phyloP scores from a whole-genome alignment of 2,329 filamentous ascomycete genomes.

The Moelleriella libera region DNA sequence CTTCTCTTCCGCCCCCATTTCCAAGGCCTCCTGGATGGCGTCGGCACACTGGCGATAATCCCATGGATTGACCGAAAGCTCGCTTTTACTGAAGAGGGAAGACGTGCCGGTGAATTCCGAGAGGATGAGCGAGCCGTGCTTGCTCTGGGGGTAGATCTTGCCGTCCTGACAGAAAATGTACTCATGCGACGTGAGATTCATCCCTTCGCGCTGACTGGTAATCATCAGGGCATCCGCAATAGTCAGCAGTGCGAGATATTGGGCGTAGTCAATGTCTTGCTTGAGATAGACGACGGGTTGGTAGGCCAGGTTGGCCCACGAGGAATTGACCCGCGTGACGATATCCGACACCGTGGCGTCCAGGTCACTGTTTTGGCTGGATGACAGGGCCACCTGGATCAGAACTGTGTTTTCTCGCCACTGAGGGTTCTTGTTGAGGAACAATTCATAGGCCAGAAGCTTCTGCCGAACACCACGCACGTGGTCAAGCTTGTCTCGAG shows the following conservation, averaged over 20 bases:
- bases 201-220: constrained; percentile 87
- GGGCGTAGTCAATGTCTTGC: constrained; percentile 84
- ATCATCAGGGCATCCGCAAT: constrained; percentile 90
- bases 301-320: constrained; percentile 79
- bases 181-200: constrained; percentile 94
- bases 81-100: constrained; percentile 66
- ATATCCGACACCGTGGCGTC: constrained; percentile 86
- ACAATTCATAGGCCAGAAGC: constrained; percentile 80
- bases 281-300: constrained; percentile 88
- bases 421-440: constrained; percentile 84
- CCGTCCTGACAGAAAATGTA: constrained; percentile 91
- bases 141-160: constrained; percentile 51
- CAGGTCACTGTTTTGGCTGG: constrained; percentile 75
- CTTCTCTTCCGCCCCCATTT: constrained; percentile 67
- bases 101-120: constrained; percentile 93
- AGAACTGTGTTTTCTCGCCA: constrained; percentile 81
- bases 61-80: constrained; percentile 88
- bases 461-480: constrained; percentile 90
- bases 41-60: constrained; percentile 81
- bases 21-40: constrained; percentile 69
- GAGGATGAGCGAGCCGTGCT: constrained; percentile 77
- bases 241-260: constrained; percentile 83
- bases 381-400: constrained; percentile 87
- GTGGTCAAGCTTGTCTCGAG: constrained; percentile 85
- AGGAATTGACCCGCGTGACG: constrained; percentile 84